Conservation (phyloP, 352 stramenopile species). For the Pythium biforme region DNA sequence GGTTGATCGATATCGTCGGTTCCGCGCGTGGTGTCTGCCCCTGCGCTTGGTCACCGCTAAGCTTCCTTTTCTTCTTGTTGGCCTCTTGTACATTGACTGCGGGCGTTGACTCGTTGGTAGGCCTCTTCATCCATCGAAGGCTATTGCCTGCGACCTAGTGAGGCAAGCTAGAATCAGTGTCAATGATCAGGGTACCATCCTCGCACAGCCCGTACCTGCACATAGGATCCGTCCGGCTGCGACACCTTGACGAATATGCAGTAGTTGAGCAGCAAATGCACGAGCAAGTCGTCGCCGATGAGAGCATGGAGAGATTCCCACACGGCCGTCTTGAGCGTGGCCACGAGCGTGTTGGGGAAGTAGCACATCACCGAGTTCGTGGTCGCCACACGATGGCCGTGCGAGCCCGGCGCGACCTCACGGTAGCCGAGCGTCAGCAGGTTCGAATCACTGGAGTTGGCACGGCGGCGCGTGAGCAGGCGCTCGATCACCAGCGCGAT, state of each 20-base stretch:
- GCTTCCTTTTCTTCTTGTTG: constrained; percentile 9
- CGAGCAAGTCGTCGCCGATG: constrained; percentile 68
- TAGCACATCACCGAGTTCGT: constrained; percentile 70
- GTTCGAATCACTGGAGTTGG: constrained; percentile 50
- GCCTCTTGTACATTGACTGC: no score
- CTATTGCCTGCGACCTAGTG: constrained; percentile 55
- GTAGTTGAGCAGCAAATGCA: constrained; percentile 65
- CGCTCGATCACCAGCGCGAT: constrained; percentile 29
- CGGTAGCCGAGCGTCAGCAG: constrained; percentile 70
- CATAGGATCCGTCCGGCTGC: constrained; percentile 32
- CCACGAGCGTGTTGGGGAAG: constrained; percentile 74
- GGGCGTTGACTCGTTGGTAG: background rate
- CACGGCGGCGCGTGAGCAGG: constrained; percentile 41
- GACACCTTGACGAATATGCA: constrained; percentile 47
- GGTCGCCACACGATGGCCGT: constrained; percentile 50
- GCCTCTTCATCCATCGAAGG: constrained; percentile 32
- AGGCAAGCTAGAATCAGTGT: background rate
- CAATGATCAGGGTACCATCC: no score
- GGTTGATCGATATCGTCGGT: constrained; percentile 52
- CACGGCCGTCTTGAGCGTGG: constrained; percentile 45
- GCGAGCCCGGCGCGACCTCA: constrained; percentile 37
- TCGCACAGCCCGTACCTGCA: constrained; percentile 42
- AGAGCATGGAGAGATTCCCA: constrained; percentile 53
- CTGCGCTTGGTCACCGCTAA: background rate
- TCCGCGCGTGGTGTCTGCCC: no score